A percentile compares a stretch with the other conserved stretches of the same genome.
These are phyloP conservation scores for Obelidium mucronatum DNA, from an alignment of 192 early-diverging fungal genomes.

Conservation along the genomic window DNA sequence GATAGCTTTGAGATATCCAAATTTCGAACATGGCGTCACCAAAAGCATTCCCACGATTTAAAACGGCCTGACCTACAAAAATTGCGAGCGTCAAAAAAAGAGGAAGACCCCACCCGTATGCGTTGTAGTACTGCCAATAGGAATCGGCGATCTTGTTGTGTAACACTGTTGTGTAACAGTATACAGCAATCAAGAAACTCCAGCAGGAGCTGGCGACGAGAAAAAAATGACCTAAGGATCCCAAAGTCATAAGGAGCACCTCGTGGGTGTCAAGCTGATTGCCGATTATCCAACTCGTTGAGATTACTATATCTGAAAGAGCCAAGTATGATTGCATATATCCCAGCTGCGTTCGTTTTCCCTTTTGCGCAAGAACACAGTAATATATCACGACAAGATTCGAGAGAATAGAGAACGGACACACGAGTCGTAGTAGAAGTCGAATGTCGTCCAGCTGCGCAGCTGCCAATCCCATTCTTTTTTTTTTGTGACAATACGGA, in stretches of 20 bases:
- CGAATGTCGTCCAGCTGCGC: not conserved
- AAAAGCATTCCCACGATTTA: not conserved
- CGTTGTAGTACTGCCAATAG: not conserved
- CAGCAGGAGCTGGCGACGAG: not conserved
- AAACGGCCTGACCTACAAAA: not conserved
- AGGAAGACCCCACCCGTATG: not conserved
- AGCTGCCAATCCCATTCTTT: not conserved
- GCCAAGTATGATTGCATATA: not conserved
- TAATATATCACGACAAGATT: not conserved
- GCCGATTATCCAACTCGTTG: not conserved
- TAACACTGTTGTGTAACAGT: not conserved
- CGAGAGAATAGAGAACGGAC: not conserved
- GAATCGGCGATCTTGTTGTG: not conserved
- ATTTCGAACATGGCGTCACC: slow-evolving; percentile 5
- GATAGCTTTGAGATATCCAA: slow-evolving; percentile 14
- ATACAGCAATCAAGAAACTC: slow-evolving; percentile 1
- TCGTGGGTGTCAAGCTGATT: not conserved
- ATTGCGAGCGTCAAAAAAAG: not conserved
- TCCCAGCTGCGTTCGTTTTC: not conserved
- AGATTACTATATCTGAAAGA: not conserved
- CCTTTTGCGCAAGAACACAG: not conserved
- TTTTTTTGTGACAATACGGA: not conserved
- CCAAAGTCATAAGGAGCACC: not conserved
- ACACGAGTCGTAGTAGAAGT: not conserved
- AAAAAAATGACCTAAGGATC: not conserved